Percentiles rank a stretch among this genome's conserved stretches.
Evolutionary conservation across 2,329 filamentous ascomycete species (phyloP).

Genomic region (Colletotrichum incanum): DNA sequence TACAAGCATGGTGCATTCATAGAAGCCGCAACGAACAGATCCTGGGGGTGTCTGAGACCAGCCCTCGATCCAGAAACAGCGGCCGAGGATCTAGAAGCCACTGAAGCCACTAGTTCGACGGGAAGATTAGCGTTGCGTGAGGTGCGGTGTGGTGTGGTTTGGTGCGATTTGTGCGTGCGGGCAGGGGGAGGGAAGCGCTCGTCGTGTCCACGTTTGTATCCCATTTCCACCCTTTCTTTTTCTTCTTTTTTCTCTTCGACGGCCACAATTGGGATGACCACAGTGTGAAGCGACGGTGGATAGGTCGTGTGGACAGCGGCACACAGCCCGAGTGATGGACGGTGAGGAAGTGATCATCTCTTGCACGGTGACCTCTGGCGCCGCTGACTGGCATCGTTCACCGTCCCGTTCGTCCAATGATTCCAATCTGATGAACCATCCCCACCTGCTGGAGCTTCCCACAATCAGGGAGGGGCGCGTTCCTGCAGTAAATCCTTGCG

Average conservation of each 20-base stretch:
- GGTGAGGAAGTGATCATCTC: background rate
- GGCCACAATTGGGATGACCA: conserved; percentile 7
- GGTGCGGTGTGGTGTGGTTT: conserved; percentile 18
- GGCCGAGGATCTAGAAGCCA: conserved; percentile 42
- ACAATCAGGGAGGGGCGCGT: conserved; percentile 40
- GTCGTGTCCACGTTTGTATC: conserved; percentile 15
- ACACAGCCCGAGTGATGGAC: background rate
- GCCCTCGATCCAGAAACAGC: conserved; percentile 34
- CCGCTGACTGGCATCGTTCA: conserved; percentile 15
- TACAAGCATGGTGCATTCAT: conserved; percentile 7
- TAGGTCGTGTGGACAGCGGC: background rate
- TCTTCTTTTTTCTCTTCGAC: background rate
- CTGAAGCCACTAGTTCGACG: conserved; percentile 39
- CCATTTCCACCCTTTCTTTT: background rate
- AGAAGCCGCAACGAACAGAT: conserved; percentile 11
- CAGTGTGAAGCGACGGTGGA: conserved; percentile 29
- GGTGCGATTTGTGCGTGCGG: background rate
- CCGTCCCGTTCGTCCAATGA: conserved; percentile 17
- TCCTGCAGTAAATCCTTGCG: conserved; percentile 43
- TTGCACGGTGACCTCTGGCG: conserved; percentile 23
- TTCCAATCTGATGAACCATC: conserved; percentile 28
- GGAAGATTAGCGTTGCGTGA: conserved; percentile 33
- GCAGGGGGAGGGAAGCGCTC: conserved; percentile 15
- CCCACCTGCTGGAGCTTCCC: conserved; percentile 22
- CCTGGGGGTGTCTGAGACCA: conserved; percentile 33